Percentiles rank a stretch among this genome's conserved stretches.
Evolutionary conservation across 352 stramenopile species (phyloP).

Genomic region (Saprolegnia diclina): DNA sequence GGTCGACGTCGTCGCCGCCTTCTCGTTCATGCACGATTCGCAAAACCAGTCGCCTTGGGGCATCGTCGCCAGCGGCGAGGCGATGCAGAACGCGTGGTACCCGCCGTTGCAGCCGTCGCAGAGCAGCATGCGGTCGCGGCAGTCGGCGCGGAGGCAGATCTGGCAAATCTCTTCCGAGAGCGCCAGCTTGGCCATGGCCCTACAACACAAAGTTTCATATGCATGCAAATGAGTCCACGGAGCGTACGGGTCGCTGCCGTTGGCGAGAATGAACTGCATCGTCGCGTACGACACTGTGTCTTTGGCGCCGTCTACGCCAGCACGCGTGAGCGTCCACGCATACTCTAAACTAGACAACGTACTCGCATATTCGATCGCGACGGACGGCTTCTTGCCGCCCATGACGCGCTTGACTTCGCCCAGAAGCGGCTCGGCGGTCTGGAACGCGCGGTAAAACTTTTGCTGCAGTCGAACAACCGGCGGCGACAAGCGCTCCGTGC

Average conservation of each 20-base stretch:
- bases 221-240: no score
- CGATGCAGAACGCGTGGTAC: conserved; percentile 76
- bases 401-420: conserved; percentile 69
- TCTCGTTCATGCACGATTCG: conserved; percentile 53
- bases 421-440: conserved; percentile 46
- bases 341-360: not conserved
- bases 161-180: conserved; percentile 81
- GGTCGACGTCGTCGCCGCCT: conserved; percentile 35
- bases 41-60: conserved; percentile 80
- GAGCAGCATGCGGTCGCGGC: conserved; percentile 69
- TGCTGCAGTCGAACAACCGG: conserved; percentile 57
- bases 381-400: conserved; percentile 67
- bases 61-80: conserved; percentile 45
- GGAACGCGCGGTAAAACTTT: conserved; percentile 72
- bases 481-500: conserved; percentile 40
- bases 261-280: conserved; percentile 75
- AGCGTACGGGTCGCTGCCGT: conserved; percentile 60
- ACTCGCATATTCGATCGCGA: conserved; percentile 48
- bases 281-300: conserved; percentile 27
- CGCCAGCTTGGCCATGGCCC: conserved; percentile 56
- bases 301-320: not conserved
- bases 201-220: conserved; percentile 28
- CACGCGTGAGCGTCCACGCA: not conserved
- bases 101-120: conserved; percentile 79
- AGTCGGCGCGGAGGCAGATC: conserved; percentile 75